Evolutionary conservation across 2,329 filamentous ascomycete species (phyloP).

Genomic region (Fusarium denticulatum): DNA sequence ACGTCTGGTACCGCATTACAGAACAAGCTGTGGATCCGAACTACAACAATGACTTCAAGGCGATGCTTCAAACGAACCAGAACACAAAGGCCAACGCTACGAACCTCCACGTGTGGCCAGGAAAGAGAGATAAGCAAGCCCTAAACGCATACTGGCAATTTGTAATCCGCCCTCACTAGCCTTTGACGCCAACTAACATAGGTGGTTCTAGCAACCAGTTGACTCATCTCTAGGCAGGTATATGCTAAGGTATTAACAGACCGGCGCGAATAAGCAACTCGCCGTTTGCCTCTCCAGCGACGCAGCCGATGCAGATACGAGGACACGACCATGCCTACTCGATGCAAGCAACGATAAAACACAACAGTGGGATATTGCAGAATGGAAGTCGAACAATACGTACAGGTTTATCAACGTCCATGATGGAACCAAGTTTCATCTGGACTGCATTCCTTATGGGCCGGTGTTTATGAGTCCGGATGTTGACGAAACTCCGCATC

Average conservation of each 20-base stretch:
- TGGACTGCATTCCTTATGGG: slow-evolving; percentile 46
- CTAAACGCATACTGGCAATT: slow-evolving; percentile 4
- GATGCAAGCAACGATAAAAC: slow-evolving; percentile 32
- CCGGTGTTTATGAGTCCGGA: slow-evolving; percentile 45
- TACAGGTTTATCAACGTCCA: slow-evolving; percentile 44
- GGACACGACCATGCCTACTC: slow-evolving; percentile 45
- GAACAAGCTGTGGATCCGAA: slow-evolving; percentile 45
- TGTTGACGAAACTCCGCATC: slow-evolving; percentile 20
- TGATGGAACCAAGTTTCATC: slow-evolving; percentile 45
- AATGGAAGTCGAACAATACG: slow-evolving; percentile 40
- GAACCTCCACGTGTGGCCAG: slow-evolving; percentile 39
- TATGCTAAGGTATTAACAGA: slow-evolving; percentile 42
- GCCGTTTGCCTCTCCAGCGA: slow-evolving; percentile 37
- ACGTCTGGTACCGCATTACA: slow-evolving; percentile 48
- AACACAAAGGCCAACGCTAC: not conserved
- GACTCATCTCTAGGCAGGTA: slow-evolving; percentile 41
- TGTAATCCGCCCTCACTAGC: not conserved
- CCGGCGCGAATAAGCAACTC: slow-evolving; percentile 43
- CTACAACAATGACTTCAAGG: slow-evolving; percentile 36
- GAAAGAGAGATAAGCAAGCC: not conserved
- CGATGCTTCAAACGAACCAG: slow-evolving; percentile 24
- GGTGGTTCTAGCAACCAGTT: slow-evolving; percentile 39
- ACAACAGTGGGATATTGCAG: slow-evolving; percentile 47
- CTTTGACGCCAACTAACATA: not conserved
- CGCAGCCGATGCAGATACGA: slow-evolving; percentile 32